Conservation (phyloP, 352 stramenopile genomes). For the Elongisporangium prolatum region DNA sequence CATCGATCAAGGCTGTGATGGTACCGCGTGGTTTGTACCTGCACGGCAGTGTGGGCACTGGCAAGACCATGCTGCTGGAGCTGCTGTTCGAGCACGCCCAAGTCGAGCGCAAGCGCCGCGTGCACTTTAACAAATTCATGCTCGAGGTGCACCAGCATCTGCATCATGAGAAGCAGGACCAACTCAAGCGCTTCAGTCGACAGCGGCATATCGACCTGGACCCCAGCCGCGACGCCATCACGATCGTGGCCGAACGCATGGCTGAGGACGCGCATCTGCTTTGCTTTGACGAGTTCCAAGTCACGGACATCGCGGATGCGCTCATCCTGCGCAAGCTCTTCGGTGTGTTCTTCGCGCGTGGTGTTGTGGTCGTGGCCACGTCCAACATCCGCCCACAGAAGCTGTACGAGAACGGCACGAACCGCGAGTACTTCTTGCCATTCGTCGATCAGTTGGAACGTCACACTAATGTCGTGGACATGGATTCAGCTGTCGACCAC, state of each 20-base stretch:
- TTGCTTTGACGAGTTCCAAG: constrained; percentile 98
- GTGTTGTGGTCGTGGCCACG: constrained; percentile 94
- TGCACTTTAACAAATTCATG: constrained; percentile 99
- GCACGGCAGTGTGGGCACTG: constrained; percentile 92
- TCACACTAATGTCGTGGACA: constrained; percentile 80
- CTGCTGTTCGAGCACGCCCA: constrained; percentile 83
- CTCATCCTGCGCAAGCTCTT: constrained; percentile 97
- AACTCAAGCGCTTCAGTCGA: constrained; percentile 72
- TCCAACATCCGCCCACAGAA: constrained; percentile 90
- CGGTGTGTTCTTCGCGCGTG: constrained; percentile 80
- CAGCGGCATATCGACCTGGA: constrained; percentile 86
- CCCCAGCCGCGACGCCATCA: constrained; percentile 62
- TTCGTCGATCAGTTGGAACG: constrained; percentile 93
- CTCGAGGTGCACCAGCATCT: constrained; percentile 93
- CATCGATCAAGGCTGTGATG: constrained; percentile 17
- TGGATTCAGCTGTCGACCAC: constrained; percentile 74
- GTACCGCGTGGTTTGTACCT: constrained; percentile 92
- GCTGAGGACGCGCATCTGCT: constrained; percentile 88
- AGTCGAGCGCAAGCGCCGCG: constrained; percentile 75
- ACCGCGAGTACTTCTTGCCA: constrained; percentile 96
- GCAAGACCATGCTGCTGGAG: constrained; percentile 97
- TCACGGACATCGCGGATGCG: constrained; percentile 96
- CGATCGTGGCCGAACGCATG: constrained; percentile 82
- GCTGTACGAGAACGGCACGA: constrained; percentile 94
- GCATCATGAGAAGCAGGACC: constrained; percentile 85